Conservation (phyloP, 1,284 basidiomycete species). For the Butyriboletus appendiculatus region DNA sequence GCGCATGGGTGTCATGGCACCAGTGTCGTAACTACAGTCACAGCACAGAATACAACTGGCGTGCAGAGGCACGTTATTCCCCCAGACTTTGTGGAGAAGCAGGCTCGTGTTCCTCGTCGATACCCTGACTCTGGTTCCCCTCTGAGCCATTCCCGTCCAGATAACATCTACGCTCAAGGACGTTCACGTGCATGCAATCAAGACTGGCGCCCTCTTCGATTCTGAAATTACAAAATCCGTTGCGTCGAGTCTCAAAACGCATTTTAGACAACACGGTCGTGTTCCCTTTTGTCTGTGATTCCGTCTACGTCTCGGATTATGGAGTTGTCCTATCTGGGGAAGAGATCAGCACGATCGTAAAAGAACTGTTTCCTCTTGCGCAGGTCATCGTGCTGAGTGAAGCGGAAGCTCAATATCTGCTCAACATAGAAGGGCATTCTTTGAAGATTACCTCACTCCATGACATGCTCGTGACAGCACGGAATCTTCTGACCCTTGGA, state of each 20-base stretch:
- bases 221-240: constrained; percentile 49
- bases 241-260: constrained; percentile 43
- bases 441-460: constrained; percentile 48
- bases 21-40: constrained; percentile 84
- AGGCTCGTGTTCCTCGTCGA: constrained; percentile 45
- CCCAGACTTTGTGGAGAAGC: constrained; percentile 65
- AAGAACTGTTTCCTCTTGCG: constrained; percentile 73
- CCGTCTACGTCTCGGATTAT: constrained; percentile 90
- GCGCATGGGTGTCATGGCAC: constrained; percentile 83
- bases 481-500: constrained; percentile 51
- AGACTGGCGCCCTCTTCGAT: constrained; percentile 86
- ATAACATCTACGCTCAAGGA: constrained; percentile 73
- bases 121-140: too few relatives aligned
- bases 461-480: constrained; percentile 66
- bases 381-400: constrained; percentile 86
- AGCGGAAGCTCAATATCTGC: constrained; percentile 73
- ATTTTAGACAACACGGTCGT: constrained; percentile 31
- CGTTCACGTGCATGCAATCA: constrained; percentile 73
- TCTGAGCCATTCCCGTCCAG: constrained; percentile 38
- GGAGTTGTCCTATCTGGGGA: constrained; percentile 79
- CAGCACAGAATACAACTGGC: constrained; percentile 87
- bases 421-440: constrained; percentile 40
- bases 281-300: constrained; percentile 77
- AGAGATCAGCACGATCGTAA: constrained; percentile 64
- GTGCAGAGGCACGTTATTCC: constrained; percentile 71